Conservation (phyloP, 2,329 filamentous ascomycete genomes). For the Phyllosticta citribraziliensis region DNA sequence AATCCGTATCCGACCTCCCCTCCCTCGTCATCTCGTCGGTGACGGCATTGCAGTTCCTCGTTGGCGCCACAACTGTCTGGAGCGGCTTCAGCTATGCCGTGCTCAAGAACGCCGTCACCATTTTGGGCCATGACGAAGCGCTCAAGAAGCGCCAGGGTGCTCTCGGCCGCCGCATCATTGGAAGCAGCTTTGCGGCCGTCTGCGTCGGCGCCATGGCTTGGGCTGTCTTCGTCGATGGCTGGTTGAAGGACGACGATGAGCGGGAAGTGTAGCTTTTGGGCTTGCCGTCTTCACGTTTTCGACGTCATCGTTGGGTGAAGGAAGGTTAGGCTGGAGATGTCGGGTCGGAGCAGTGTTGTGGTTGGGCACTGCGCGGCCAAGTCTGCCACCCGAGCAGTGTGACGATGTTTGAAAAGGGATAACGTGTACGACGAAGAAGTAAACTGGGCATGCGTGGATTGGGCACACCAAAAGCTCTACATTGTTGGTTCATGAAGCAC, state of each 20-base stretch:
- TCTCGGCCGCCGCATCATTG: conserved; percentile 39
- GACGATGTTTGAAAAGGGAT: too few species aligned
- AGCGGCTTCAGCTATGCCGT: conserved; percentile 88
- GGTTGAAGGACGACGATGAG: background rate
- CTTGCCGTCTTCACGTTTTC: background rate
- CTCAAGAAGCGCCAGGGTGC: conserved; percentile 39
- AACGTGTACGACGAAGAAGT: too few species aligned
- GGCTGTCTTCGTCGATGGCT: conserved; percentile 1
- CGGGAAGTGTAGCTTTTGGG: background rate
- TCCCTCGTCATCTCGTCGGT: conserved; percentile 19
- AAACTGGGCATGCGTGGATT: too few species aligned
- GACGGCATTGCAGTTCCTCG: conserved; percentile 55
- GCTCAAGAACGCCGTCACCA: conserved; percentile 84
- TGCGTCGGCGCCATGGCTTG: conserved; percentile 27
- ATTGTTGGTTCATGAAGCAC: too few species aligned
- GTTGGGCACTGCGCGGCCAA: too few species aligned
- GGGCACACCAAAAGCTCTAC: too few species aligned
- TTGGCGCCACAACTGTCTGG: conserved; percentile 85
- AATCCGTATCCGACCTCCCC: conserved; percentile 41
- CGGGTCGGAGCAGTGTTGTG: too few species aligned
- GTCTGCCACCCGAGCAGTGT: too few species aligned
- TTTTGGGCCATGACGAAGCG: conserved; percentile 47
- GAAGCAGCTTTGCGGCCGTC: conserved; percentile 35
- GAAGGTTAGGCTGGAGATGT: too few species aligned
- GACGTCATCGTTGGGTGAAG: background rate